Base-by-base conservation (phyloP, 2,329 filamentous ascomycete species). In the Trichophyton simii region DNA sequence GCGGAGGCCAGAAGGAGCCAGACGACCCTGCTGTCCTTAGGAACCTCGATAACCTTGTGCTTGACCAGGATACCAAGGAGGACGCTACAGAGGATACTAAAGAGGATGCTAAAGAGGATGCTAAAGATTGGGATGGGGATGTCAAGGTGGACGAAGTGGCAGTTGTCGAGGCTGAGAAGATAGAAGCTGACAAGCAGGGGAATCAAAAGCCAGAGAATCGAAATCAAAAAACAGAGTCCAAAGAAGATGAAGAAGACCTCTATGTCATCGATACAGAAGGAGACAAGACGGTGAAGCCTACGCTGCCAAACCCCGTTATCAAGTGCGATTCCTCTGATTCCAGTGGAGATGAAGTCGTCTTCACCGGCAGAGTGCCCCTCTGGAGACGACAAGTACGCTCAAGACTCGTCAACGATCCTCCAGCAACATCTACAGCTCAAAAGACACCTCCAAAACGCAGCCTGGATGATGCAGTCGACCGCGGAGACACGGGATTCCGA, bases 271-370 rank as follows among this genome's bases (percentile, higher is more conserved):
- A 78, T 60, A 65, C 68, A 1, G 59, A 65, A 18, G 74, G 72
- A 3, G 68, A 69, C 50, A 60, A 62, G 31, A 18, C 54, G 8
- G 18, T 31, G 15, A 60, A 52, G 22, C 25, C 72, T 6, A 70
- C 70, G 3, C 62, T 73, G 18, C 63, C 70, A 7, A 65, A 71
- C 57, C 71, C 72, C 4, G 61, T 62, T 28, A 60, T 59, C 41
- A 46, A 42, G 15, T 74, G 74, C 1, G 68, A 48, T 25, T 48
- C 69, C 5, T 80, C 80, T 0, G 79, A 83, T 65, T 88, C 87
- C 0, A 87, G 86, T 67, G 87, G 88, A 57, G 89, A 96, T 54
- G 74, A 76, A 61, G 68, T 76, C 38, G 70, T 76, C 5, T 76
- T 76, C 55, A 67, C 63, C 20, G 74, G 73, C 20, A 69, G 74